Base-by-base conservation (phyloP, 371 early-diverging fungal genomes). In the Thermomucor indicae-seudaticae region DNA sequence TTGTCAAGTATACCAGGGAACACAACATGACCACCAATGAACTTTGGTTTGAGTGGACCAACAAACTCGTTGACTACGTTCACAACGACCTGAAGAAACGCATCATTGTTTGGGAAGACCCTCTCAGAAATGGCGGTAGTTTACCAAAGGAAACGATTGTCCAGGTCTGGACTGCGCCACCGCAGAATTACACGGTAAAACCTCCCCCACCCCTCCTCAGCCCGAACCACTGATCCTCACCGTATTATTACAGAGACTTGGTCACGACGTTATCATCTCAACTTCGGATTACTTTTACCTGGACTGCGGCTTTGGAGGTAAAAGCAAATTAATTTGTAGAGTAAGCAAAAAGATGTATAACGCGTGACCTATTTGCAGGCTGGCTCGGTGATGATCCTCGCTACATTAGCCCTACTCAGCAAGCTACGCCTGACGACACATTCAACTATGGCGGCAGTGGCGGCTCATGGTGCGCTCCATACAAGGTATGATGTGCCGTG, bases 401-500 rank as follows among this genome's bases (percentile, higher is more conserved):
- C 30, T 72, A 72, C 38, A 56, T 68, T 22, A 55, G 58, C 23
- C 66, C 68, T 29, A 60, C 58, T n/a, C 73, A 72, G 49, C 55
- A 51, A 11, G 44, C 55, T 37, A 65, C 71, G 14, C 28, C 57
- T 4, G 49, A 48, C n/a, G 66, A 65, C 40, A 43, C 49, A 6
- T 65, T 57, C 56, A 74, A 74, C 32, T 70, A 65, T 44, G 64
- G 63, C 28, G 79, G 80, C 11, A 37, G n/a, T 27, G 86, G 87
- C 48, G 79, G 78, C 17, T 83, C 83, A 32, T 89, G 89, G 88
- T 90, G 91, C 54, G 79, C 73, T 43, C 68, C 69, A 39, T 72
- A 58, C 58, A 62, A 68, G 46, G 65, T 59, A 57, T 41, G 29
- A 8, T 10, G 4, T 31, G 4, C 8, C 7, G 5, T 12, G 10